Evolutionary conservation across 257 asterid genomes (phyloP).

Genomic region (Scutellaria minor): DNA sequence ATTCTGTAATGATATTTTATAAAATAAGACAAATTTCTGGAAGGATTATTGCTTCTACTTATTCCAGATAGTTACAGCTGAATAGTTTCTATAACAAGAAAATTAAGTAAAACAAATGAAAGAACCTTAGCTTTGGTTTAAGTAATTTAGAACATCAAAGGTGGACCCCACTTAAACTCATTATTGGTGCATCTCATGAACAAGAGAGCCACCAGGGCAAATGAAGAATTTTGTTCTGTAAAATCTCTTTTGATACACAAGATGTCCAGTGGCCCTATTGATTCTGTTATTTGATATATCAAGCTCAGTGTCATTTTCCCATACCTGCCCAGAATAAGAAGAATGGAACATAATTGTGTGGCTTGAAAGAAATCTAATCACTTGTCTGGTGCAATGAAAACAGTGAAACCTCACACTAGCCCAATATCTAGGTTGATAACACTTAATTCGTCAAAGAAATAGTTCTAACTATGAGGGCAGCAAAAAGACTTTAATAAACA

Average conservation of each 20-base stretch:
- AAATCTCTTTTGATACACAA: conserved; percentile 86
- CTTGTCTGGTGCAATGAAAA: background rate
- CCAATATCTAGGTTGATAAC: background rate
- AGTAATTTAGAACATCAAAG: conserved; percentile 10
- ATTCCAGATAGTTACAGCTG: background rate
- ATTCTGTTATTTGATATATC: conserved; percentile 84
- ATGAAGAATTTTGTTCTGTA: conserved; percentile 91
- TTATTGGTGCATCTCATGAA: conserved; percentile 3
- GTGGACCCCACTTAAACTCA: conserved; percentile 14
- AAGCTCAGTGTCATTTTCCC: conserved; percentile 99
- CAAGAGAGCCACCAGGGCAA: conserved; percentile 94
- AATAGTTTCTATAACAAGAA: conserved; percentile 27
- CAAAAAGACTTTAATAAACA: no score
- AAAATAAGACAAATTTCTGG: background rate
- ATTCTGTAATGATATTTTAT: background rate
- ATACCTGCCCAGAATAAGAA: conserved; percentile 84
- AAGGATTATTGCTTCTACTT: conserved; percentile 16
- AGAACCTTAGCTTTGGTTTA: background rate
- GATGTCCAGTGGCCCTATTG: conserved; percentile 89
- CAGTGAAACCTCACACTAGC: background rate
- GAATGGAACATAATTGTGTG: conserved; percentile 3
- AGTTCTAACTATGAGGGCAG: background rate
- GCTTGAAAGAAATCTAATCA: background rate
- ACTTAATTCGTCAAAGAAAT: no score
- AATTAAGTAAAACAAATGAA: conserved; percentile 20